Evolutionary conservation across 2,329 filamentous ascomycete species (phyloP).

Genomic region (Zasmidium angulare): DNA sequence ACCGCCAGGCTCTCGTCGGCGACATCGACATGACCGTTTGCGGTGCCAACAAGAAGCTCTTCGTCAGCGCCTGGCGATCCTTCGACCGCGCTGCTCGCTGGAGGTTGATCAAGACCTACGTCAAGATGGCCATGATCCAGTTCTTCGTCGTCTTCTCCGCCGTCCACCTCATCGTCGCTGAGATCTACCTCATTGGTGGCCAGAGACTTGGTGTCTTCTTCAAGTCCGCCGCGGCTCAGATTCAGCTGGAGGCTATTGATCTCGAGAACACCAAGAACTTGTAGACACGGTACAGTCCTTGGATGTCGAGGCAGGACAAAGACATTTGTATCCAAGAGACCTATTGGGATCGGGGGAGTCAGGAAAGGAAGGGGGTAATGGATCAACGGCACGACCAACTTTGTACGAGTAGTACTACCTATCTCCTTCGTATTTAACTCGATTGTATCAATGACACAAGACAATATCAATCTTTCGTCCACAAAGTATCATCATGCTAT

Average conservation of each 20-base stretch:
- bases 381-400: not conserved
- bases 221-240: constrained; percentile 28
- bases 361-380: not conserved
- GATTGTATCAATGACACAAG: not conserved
- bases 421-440: not conserved
- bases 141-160: constrained; percentile 28
- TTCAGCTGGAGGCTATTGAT: constrained; percentile 29
- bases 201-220: constrained; percentile 28
- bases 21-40: constrained; percentile 72
- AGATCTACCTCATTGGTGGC: constrained; percentile 33
- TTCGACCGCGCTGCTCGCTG: constrained; percentile 72
- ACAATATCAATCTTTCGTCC: not conserved
- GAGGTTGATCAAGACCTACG: constrained; percentile 71
- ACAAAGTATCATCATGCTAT: too few species aligned
- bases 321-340: not conserved
- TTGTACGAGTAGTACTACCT: not conserved
- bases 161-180: constrained; percentile 26
- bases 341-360: not conserved
- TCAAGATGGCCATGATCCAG: constrained; percentile 65
- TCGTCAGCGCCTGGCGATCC: constrained; percentile 75
- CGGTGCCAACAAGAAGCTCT: constrained; percentile 57
- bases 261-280: constrained; percentile 11
- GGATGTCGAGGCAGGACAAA: too few species aligned
- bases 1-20: constrained; percentile 71
- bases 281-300: too few species aligned